Evolutionary conservation across 202 grass and related monocot genomes (phyloP).

Genomic region (Digitaria exilis): DNA sequence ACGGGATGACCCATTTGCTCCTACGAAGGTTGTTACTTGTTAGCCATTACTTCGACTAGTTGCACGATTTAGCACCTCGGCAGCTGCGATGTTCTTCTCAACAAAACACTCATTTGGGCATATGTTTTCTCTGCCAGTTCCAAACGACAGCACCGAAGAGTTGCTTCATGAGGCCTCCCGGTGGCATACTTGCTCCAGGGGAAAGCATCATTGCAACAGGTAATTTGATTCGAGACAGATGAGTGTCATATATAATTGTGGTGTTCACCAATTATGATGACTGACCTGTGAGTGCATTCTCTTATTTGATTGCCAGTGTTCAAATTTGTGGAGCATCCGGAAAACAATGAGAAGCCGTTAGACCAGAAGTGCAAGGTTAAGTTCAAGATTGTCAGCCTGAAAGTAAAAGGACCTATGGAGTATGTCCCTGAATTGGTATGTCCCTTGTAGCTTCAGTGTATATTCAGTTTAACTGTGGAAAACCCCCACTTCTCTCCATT

Average conservation of each 20-base stretch:
- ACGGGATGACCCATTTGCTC: neutral
- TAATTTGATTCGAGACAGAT: conserved; percentile 36
- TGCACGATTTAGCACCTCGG: neutral
- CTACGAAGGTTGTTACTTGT: neutral
- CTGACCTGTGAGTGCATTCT: conserved; percentile 9
- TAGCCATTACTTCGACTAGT: conserved; percentile 5
- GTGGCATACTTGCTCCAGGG: conserved; percentile 87
- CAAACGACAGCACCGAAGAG: conserved; percentile 99
- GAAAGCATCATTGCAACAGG: conserved; percentile 96
- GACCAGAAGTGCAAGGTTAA: conserved; percentile 89
- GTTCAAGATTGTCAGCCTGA: conserved; percentile 91
- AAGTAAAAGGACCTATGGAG: conserved; percentile 71
- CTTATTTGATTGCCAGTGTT: conserved; percentile 55
- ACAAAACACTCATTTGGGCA: neutral
- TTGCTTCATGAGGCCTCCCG: conserved; percentile 98
- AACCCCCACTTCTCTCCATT: neutral
- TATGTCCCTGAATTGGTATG: conserved; percentile 86
- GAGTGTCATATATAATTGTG: neutral
- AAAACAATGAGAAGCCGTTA: conserved; percentile 82
- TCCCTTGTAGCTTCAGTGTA: neutral
- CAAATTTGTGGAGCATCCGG: conserved; percentile 93
- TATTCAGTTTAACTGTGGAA: neutral
- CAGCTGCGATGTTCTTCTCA: neutral
- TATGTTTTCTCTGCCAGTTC: conserved; percentile 56
- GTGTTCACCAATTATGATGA: too few relatives aligned